Evolutionary conservation across 129 eudicot genomes (phyloP), one percentile per base, ranked within the genome.

Genomic region (Centaurea solstitialis): DNA sequence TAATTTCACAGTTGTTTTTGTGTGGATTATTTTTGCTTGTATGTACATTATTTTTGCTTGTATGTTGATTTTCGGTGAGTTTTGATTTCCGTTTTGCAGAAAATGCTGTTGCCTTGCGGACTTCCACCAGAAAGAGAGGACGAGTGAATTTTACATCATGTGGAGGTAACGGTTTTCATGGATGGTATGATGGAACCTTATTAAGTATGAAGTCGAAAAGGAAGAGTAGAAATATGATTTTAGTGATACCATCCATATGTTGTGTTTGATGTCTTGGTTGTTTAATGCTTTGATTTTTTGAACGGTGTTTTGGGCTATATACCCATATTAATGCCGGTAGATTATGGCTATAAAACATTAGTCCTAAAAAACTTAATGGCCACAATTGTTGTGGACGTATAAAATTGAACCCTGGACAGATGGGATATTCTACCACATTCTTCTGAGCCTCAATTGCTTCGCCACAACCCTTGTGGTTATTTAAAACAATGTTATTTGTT

Each of bases 121-220:
- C 93, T 89, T 82, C 99, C 97, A 7, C 99, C 99, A 5, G 99
- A 94, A 88, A 92, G 99, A 89, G 99, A 94, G 75, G 97, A 94
- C 0, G 99, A 94, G 6, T 92, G 76, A 26, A 30, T 77, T 40
- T 35, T 68, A 26, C 75, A 68, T 69, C 65, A 13, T 38, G 10
- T 2, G 23, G 59, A 45, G 79, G 75, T 26, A 15, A 18, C 9
- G 11, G 9, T 65, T 22, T 12, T 65, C 6, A 43, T 74, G 79
- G 15, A 66, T 8, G 37, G 4, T 43, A 11, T 59, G 22, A 38
- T 39, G 67, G 41, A 40, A n/a, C 68, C 69, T 73, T 80, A 9
- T 74, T 66, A 73, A 26, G 38, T 18, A 66, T 30, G 6, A 13
- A 22, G 5, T 37, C 41, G 62, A 45, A 50, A 18, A 50, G 20